phyloP scores from a whole-genome alignment of 2,329 filamentous ascomycete species.

The Cercospora citrullina region DNA sequence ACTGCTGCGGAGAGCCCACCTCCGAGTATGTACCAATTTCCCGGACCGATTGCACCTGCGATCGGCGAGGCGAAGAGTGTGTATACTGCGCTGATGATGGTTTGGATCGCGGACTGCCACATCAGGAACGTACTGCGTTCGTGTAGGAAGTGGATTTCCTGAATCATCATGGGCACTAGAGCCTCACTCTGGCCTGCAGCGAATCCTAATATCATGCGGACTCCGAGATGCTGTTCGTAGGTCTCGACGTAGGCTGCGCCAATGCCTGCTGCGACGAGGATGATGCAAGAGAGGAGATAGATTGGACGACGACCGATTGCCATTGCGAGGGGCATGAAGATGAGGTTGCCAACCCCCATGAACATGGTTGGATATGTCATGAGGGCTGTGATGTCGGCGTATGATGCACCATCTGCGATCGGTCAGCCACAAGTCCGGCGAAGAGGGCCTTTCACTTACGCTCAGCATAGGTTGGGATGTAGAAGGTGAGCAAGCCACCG shows the following conservation, averaged over 20 bases:
- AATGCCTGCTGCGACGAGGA: conserved; percentile 34
- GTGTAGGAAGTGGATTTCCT: conserved; percentile 50
- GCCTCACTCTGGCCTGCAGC: conserved; percentile 34
- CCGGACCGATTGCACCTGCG: conserved; percentile 44
- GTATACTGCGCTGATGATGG: conserved; percentile 42
- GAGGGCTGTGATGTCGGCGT: conserved; percentile 44
- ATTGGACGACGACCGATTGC: conserved; percentile 39
- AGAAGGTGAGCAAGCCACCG: conserved; percentile 45
- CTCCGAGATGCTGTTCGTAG: conserved; percentile 33
- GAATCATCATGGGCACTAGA: conserved; percentile 33
- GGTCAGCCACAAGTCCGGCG: neutral
- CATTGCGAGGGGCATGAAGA: conserved; percentile 41
- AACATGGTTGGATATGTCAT: conserved; percentile 40
- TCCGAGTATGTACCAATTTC: conserved; percentile 49
- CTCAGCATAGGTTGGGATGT: conserved; percentile 44
- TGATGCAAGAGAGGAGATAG: conserved; percentile 34
- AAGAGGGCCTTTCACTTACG: conserved; percentile 5
- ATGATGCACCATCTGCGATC: conserved; percentile 37
- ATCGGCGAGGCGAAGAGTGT: conserved; percentile 47
- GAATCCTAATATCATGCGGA: conserved; percentile 36
- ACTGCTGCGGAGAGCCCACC: conserved; percentile 40
- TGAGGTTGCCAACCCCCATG: conserved; percentile 38
- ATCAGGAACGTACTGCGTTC: conserved; percentile 46
- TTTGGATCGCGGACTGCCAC: conserved; percentile 47
- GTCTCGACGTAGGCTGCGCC: conserved; percentile 31